Conservation (phyloP, 257 asterid species). For the Asclepias syriaca region DNA sequence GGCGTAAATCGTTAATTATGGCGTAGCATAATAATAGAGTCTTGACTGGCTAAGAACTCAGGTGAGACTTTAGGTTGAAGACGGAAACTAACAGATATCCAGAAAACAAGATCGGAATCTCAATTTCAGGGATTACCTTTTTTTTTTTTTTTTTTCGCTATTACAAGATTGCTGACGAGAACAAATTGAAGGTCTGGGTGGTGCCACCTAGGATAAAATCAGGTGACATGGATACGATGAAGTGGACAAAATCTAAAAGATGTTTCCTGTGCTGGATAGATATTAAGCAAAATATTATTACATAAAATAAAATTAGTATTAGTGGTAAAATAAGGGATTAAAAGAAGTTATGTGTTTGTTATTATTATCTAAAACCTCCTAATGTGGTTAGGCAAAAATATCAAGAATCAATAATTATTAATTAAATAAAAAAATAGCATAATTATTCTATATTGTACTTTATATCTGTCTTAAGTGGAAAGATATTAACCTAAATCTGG, state of each 20-base stretch:
- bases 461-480: neutral
- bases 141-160: neutral
- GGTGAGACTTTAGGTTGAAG: conserved; percentile 19
- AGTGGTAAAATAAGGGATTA: no score
- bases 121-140: neutral
- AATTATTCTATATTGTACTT: neutral
- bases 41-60: neutral
- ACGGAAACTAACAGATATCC: neutral
- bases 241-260: conserved; percentile 50
- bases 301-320: no score
- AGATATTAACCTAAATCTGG: neutral
- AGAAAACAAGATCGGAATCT: neutral
- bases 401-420: neutral
- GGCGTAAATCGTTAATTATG: neutral
- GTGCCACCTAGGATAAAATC: conserved; percentile 31
- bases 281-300: conserved; percentile 5
- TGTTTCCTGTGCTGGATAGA: conserved; percentile 37
- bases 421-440: no score
- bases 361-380: neutral
- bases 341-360: no score
- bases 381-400: conserved; percentile 24
- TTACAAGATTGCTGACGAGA: conserved; percentile 33
- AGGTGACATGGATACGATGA: conserved; percentile 26
- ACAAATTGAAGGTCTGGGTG: conserved; percentile 22
- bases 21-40: neutral